Base-by-base conservation (phyloP, 163 green algal genomes). In the Picocystis sp. region DNA sequence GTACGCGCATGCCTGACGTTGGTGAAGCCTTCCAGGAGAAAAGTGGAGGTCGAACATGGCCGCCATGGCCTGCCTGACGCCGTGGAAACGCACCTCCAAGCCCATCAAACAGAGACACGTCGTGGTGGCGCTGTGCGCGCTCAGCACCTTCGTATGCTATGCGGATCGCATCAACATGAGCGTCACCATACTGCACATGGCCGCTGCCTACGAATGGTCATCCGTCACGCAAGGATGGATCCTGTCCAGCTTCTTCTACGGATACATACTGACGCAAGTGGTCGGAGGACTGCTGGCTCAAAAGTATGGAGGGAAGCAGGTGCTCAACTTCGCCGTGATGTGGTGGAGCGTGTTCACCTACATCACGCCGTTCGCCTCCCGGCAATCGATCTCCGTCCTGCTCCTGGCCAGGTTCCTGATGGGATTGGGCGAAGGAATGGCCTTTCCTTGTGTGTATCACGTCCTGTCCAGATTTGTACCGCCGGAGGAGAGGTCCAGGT, bases 241-340 rank as follows among this genome's bases (percentile, higher is more conserved):
- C 9, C 84, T 75, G 10, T 91, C 80, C 1, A 79, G 83, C 21
- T 98, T 98, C 74, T 97, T 97, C 68, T 98, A 84, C 82, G 89
- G 90, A 22, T 98, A 98, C 64, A 79, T 81, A 0, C 61, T 90
- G 47, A 94, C 83, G 2, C 90, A 97, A 66, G 71, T 98, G 11
- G 86, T 87, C 10, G 86, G 80, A 0, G 86, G 86, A 46, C 41
- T 33, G 47, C 29, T 38, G 29, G 29, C 29, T 5, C 29, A 38
- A 8, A 38, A 38, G 8, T 38, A 38, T 38, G 29, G 29, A 12
- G 29, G 29, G 5, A 38, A 38, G 8, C 29, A 38, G 8, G 29
- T 38, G 5, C 29, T 38, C 29, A 38, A 38, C 8, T 38, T 38
- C 29, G 29, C 29, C 5, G 29, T 38, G 29, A 38, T 38, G 29